phyloP scores from a whole-genome alignment of 768 basidiomycete species.

The Tricholoma sp. region DNA sequence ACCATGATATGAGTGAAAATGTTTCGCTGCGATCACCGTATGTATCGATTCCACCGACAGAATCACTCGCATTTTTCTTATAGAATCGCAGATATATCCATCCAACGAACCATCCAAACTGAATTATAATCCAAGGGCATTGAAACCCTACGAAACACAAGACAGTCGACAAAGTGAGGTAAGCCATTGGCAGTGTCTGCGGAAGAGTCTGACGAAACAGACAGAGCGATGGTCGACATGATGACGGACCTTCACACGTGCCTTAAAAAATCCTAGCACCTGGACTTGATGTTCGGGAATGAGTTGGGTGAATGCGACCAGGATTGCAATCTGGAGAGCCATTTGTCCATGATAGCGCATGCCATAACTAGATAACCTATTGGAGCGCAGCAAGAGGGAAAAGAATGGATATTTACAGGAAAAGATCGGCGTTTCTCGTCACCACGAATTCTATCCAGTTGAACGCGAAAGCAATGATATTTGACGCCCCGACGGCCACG shows the following conservation, averaged over 20 bases:
- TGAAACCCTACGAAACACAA: slow-evolving; percentile 81
- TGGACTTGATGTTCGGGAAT: slow-evolving; percentile 99
- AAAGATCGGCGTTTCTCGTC: slow-evolving; percentile 64
- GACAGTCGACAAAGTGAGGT: slow-evolving; percentile 85
- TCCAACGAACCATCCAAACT: slow-evolving; percentile 97
- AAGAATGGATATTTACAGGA: slow-evolving; percentile 55
- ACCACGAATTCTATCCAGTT: slow-evolving; percentile 84
- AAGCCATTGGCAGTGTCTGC: slow-evolving; percentile 93
- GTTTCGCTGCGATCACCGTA: slow-evolving; percentile 97
- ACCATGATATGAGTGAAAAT: slow-evolving; percentile 93
- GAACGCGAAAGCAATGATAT: slow-evolving; percentile 83
- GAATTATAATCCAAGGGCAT: slow-evolving; percentile 88
- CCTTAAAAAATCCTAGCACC: slow-evolving; percentile 75
- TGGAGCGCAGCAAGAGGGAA: slow-evolving; percentile 4
- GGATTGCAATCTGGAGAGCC: slow-evolving; percentile 80
- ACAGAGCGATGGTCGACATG: background rate
- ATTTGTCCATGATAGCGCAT: slow-evolving; percentile 91
- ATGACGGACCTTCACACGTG: slow-evolving; percentile 78
- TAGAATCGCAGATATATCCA: slow-evolving; percentile 98
- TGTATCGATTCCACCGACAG: slow-evolving; percentile 54
- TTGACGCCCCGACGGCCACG: slow-evolving; percentile 73
- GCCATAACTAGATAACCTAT: slow-evolving; percentile 55
- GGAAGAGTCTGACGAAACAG: slow-evolving; percentile 5
- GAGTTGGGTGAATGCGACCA: slow-evolving; percentile 96
- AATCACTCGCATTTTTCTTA: slow-evolving; percentile 75